Base-by-base conservation (phyloP, 164 flowering plant species). In the Taxillus chinensis region DNA sequence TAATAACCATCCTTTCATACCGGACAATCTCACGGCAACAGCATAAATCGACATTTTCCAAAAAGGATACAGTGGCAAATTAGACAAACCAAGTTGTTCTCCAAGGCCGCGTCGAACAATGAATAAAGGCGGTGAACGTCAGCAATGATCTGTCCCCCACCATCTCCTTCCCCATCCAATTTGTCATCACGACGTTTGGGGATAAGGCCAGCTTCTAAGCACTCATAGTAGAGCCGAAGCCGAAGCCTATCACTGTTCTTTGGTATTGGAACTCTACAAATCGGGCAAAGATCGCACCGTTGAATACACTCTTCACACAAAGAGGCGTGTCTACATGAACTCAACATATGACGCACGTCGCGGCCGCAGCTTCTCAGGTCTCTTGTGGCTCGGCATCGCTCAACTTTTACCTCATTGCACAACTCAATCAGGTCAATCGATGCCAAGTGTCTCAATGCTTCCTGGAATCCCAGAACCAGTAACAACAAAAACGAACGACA, bases 21-120 rank as follows among this genome's bases (percentile, higher is more conserved):
- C 27, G 2, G 27, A 27, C 27, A 27, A 27, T 27, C 27, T 27
- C 27, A 27, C 27, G 27, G 27, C 27, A 27, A 27, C 27, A 27
- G 27, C 27, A 27, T 0, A 27, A 27, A 27, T 27, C 27, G 27
- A 27, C 27, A 27, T 27, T 27, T 27, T 27, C 27, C 27, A 41
- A 57, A 58, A 76, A 74, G 99, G 96, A 95, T 95, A 95, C 99
- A 95, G 38, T 95, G 98, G 77, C 98, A 89, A 62, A 95, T 81
- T 70, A 95, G 70, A 68, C 90, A 85, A 73, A 75, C 83, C 81
- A 91, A 78, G 78, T 87, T 95, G 75, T 87, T 86, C 73, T 91
- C 92, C 74, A 91, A 40, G 57, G 99, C 89, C 60, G 87, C 89
- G 67, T 95, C 96, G 74, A 95, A 95, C 16, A 95, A 71, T 46